Evolutionary conservation across 768 basidiomycete species (phyloP).

Genomic region (Mycena rosella): DNA sequence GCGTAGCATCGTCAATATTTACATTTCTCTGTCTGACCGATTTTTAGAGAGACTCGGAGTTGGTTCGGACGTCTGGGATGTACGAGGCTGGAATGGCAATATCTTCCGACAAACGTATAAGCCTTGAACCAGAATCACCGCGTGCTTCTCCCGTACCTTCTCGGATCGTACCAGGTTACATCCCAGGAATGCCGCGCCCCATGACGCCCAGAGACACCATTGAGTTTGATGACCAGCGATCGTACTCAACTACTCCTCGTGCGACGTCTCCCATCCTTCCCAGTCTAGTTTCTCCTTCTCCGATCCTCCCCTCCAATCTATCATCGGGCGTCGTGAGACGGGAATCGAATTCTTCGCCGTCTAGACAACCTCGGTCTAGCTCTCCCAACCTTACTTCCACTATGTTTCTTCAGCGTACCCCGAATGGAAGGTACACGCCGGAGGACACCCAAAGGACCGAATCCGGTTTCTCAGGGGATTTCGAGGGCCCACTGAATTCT

Average conservation of each 20-base stretch:
- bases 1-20: constrained; percentile 40
- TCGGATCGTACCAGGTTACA: constrained; percentile 81
- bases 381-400: constrained; percentile 62
- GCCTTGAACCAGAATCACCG: constrained; percentile 61
- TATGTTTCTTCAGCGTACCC: constrained; percentile 69
- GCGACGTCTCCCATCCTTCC: constrained; percentile 74
- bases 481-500: constrained; percentile 63
- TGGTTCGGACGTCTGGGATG: constrained; percentile 54
- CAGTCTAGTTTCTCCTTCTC: constrained; percentile 49
- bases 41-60: constrained; percentile 51
- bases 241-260: constrained; percentile 84
- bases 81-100: constrained; percentile 79
- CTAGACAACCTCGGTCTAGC: constrained; percentile 59
- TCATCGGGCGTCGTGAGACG: constrained; percentile 60
- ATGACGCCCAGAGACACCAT: constrained; percentile 87
- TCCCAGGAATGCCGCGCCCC: constrained; percentile 91
- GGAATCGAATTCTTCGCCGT: constrained; percentile 67
- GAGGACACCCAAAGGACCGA: constrained; percentile 57
- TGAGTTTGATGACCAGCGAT: constrained; percentile 78
- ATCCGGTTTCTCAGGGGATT: constrained; percentile 53
- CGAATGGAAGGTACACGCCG: constrained; percentile 76
- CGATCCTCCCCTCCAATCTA: constrained; percentile 50
- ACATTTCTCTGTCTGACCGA: constrained; percentile 19
- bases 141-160: constrained; percentile 74
- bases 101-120: constrained; percentile 70